Evolutionary conservation across 2,329 filamentous ascomycete species (phyloP), one percentile per base, ranked within the genome.

Genomic region (Fusarium bactridioides): DNA sequence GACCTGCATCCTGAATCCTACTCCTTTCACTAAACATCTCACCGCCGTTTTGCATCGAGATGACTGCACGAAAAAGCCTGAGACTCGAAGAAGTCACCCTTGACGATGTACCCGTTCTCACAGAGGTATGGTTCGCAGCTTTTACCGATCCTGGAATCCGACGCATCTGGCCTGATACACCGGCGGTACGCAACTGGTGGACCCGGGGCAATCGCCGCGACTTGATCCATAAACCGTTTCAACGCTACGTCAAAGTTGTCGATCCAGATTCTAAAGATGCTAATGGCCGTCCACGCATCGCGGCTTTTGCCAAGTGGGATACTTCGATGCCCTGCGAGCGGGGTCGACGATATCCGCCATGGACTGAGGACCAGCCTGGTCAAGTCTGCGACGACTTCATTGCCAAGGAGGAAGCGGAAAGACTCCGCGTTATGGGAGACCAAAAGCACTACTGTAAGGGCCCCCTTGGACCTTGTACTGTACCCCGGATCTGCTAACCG

Each of bases 281-380:
- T 7, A n/a, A 33, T 4, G 72, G 72, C 4, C 45, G 58, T 8
- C 38, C 45, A 1, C 69, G 72, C 3, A 70, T 75, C 62, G 72
- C 60, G 5, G 72, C 69, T 10, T 74, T 64, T 35, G 72, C 72
- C 1, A 74, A 75, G 45, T 74, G 72, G 72, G 72, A 74, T 45
- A 59, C 61, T 3, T 53, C 69, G 1, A 64, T 57, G 61, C 72
- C 69, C 2, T 6, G n/a, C 2, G 56, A 64, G 56, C 61, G 72
- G 54, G 72, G 72, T 9, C 69, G 45, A 50, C 57, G 72, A 45
- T 74, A 73, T 37, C 72, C 72, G 7, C 61, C 66, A 1, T 74
- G 69, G 72, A 41, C 43, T 12, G 19, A 70, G 11, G 72, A 75
- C 12, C 70, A 73, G 57, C 57, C 72, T 13, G 37, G 29, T 11